Conservation (phyloP, 2,329 filamentous ascomycete species). For the Ascomycota sp. region DNA sequence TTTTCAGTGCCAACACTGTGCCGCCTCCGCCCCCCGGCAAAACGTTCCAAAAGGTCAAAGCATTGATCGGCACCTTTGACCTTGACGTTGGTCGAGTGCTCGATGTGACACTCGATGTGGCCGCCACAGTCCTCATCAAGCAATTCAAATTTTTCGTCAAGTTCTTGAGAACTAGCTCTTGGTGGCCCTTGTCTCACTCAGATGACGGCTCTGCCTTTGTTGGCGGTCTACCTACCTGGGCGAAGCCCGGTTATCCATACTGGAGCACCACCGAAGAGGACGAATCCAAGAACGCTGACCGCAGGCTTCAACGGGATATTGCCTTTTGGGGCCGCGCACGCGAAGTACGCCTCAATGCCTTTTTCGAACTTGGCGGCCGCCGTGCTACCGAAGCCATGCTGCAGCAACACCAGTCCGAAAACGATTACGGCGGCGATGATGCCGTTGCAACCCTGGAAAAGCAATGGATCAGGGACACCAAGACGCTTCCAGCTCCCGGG, state of each 20-base stretch:
- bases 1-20: conserved; percentile 71
- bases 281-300: conserved; percentile 30
- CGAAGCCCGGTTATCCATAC: conserved; percentile 46
- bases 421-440: conserved; percentile 17
- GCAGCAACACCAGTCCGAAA: conserved; percentile 19
- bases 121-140: conserved; percentile 81
- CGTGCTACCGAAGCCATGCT: conserved; percentile 40
- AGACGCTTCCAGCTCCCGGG: conserved; percentile 62
- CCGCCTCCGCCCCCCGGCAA: conserved; percentile 55
- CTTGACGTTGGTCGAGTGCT: conserved; percentile 86
- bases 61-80: conserved; percentile 89
- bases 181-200: conserved; percentile 62
- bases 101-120: conserved; percentile 87
- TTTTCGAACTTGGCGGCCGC: conserved; percentile 70
- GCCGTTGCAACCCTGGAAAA: conserved; percentile 35
- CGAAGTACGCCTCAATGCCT: conserved; percentile 58
- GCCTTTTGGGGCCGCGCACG: conserved; percentile 69
- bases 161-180: conserved; percentile 75
- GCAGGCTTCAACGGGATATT: conserved; percentile 46
- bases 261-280: conserved; percentile 51
- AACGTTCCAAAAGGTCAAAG: conserved; percentile 82
- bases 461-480: conserved; percentile 64
- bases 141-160: conserved; percentile 91
- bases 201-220: conserved; percentile 22
- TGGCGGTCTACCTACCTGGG: conserved; percentile 67